phyloP scores from a whole-genome alignment of 441 rosid genomes.

The Adansonia madagascariensis region DNA sequence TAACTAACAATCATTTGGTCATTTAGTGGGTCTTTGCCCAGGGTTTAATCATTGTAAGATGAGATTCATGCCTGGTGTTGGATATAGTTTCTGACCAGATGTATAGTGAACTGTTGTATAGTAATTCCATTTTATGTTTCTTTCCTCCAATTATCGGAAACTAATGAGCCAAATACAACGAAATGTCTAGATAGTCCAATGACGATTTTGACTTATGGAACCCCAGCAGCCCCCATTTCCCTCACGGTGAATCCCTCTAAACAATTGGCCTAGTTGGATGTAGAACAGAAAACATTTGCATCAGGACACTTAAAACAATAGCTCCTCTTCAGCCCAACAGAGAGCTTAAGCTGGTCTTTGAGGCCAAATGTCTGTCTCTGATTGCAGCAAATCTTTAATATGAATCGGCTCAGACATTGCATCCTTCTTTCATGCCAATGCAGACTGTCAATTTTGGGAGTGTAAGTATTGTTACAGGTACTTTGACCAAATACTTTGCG shows the following conservation, averaged over 20 bases:
- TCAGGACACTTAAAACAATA: background rate
- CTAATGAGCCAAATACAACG: background rate
- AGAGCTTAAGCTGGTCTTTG: background rate
- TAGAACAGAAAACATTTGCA: background rate
- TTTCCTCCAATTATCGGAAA: background rate
- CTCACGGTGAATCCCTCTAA: background rate
- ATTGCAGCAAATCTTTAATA: background rate
- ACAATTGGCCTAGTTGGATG: background rate
- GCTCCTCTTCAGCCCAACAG: background rate
- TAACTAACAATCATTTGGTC: background rate
- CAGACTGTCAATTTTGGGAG: background rate
- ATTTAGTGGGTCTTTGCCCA: conserved; percentile 1
- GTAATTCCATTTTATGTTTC: background rate
- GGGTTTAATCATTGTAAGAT: background rate
- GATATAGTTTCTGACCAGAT: background rate
- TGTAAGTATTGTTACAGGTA: conserved; percentile 40
- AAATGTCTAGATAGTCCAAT: background rate
- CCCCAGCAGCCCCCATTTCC: background rate
- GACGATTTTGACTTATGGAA: background rate
- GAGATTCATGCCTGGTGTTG: background rate
- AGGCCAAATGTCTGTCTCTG: background rate
- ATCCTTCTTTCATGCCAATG: background rate
- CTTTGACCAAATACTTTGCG: too few relatives aligned
- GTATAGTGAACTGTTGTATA: too few relatives aligned
- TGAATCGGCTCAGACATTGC: background rate